Conservation (phyloP, 345 rosid genomes). For the Luvunga scandens region DNA sequence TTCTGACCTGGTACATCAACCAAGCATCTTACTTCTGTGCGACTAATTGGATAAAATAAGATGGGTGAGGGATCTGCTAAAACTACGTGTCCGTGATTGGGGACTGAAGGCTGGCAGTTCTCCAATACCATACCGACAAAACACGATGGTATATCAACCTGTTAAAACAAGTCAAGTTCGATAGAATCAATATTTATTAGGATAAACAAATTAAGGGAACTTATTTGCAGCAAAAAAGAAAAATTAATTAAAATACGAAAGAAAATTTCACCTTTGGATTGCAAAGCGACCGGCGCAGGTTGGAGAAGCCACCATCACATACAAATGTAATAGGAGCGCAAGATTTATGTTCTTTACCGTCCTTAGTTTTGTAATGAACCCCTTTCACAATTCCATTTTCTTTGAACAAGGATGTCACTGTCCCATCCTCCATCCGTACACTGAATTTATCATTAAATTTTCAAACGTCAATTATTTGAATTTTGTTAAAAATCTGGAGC, state of each 20-base stretch:
- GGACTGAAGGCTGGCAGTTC: neutral
- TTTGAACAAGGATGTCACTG: neutral
- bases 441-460: constrained; percentile 1
- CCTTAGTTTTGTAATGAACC: neutral
- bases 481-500: too few relatives aligned
- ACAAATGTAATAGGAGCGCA: neutral
- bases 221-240: neutral
- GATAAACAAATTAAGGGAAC: too few relatives aligned
- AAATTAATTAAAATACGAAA: neutral
- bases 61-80: neutral
- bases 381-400: constrained; percentile 3
- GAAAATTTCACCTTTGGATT: neutral
- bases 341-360: neutral
- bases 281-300: constrained; percentile 4
- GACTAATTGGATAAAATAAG: neutral
- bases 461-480: too few relatives aligned
- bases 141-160: neutral
- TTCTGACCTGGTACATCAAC: constrained; percentile 1
- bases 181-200: neutral
- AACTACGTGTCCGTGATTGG: neutral
- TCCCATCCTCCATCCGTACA: neutral
- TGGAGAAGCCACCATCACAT: constrained; percentile 2
- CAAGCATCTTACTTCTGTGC: neutral
- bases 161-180: too few relatives aligned
- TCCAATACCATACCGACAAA: neutral